Evolutionary conservation across 2,329 filamentous ascomycete species (phyloP).

Genomic region (Fusarium lateritium): DNA sequence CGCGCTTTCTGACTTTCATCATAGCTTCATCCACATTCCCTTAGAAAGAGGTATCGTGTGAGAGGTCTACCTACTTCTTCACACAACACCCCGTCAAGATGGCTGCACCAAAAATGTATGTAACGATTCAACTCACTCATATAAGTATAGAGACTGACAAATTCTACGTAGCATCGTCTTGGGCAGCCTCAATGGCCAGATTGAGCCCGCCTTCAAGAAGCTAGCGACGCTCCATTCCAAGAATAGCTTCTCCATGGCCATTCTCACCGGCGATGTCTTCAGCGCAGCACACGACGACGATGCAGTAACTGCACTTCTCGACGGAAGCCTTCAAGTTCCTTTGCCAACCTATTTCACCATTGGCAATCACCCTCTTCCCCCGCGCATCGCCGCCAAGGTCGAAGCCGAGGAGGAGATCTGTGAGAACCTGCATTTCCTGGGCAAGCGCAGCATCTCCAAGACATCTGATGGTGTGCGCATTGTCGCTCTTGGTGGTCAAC

Average conservation of each 20-base stretch:
- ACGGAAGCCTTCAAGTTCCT: slow-evolving; percentile 80
- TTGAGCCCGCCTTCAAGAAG: slow-evolving; percentile 84
- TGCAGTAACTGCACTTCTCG: slow-evolving; percentile 74
- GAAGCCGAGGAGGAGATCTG: slow-evolving; percentile 83
- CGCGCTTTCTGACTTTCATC: slow-evolving; percentile 39
- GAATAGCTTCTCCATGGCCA: slow-evolving; percentile 88
- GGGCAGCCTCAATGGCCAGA: slow-evolving; percentile 85
- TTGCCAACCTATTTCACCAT: slow-evolving; percentile 93
- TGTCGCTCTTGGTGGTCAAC: slow-evolving; percentile 83
- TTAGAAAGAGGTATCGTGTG: slow-evolving; percentile 14
- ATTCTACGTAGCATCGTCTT: slow-evolving; percentile 76
- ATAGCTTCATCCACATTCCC: slow-evolving; percentile 34
- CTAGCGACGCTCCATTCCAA: slow-evolving; percentile 85
- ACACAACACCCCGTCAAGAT: slow-evolving; percentile 51
- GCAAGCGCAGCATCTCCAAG: slow-evolving; percentile 88
- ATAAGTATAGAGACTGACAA: slow-evolving; percentile 17
- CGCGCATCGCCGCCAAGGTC: slow-evolving; percentile 78
- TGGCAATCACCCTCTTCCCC: slow-evolving; percentile 80
- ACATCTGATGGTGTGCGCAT: slow-evolving; percentile 92
- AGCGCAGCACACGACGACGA: slow-evolving; percentile 71
- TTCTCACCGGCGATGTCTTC: slow-evolving; percentile 90
- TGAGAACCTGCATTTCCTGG: slow-evolving; percentile 91
- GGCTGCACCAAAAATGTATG: slow-evolving; percentile 66
- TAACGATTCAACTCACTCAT: background rate
- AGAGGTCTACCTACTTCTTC: slow-evolving; percentile 10